phyloP scores from a whole-genome alignment of 768 basidiomycete species.

The Tulasnella sp. region DNA sequence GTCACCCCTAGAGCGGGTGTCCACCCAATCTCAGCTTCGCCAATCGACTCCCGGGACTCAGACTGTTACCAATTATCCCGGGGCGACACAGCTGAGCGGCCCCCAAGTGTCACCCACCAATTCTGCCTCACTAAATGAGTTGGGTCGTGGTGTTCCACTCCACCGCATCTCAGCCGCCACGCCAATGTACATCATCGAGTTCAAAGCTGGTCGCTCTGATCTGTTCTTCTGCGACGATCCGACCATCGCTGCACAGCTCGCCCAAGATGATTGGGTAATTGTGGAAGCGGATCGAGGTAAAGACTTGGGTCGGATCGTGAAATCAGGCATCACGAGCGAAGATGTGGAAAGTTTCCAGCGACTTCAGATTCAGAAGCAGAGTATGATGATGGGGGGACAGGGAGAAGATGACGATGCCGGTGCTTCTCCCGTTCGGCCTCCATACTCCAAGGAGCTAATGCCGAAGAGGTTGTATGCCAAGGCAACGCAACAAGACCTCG shows the following conservation, averaged over 20 bases:
- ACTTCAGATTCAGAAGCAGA: constrained; percentile 56
- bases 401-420: constrained; percentile 25
- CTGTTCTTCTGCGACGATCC: constrained; percentile 80
- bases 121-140: constrained; percentile 35
- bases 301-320: constrained; percentile 84
- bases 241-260: constrained; percentile 38
- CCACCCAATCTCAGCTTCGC: background rate
- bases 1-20: constrained; percentile 4
- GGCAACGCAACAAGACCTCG: constrained; percentile 68
- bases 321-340: constrained; percentile 76
- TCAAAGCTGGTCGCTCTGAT: constrained; percentile 94
- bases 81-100: too few species aligned
- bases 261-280: constrained; percentile 83
- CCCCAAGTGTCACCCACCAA: background rate
- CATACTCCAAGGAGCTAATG: constrained; percentile 63
- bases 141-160: constrained; percentile 83
- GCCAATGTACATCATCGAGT: constrained; percentile 93
- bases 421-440: constrained; percentile 19
- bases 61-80: too few species aligned
- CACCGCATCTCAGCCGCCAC: constrained; percentile 68
- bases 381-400: constrained; percentile 24
- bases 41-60: too few species aligned
- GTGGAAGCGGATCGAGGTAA: constrained; percentile 94
- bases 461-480: constrained; percentile 95
- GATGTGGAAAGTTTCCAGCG: constrained; percentile 88